A percentile compares a stretch with the other conserved stretches of the same genome.
Conservation (phyloP, 805 yeast species). For the Candida sphagnicola region DNA sequence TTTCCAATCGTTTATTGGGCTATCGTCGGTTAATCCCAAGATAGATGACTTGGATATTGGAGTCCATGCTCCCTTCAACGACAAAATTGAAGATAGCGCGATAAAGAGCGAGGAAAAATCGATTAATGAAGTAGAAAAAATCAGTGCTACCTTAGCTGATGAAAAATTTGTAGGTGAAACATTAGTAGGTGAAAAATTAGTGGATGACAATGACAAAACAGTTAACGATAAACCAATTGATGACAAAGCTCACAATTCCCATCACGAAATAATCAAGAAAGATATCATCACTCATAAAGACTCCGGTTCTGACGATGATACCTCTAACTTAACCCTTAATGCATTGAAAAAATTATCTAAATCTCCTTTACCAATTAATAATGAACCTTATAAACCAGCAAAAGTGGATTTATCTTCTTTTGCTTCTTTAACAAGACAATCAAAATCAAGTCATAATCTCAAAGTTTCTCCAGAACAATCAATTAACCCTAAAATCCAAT, state of each 20-base stretch:
- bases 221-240: neutral
- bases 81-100: slow-evolving; percentile 7
- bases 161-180: too few species aligned
- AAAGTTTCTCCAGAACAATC: neutral
- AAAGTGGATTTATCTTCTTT: slow-evolving; percentile 42
- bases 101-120: neutral
- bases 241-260: neutral
- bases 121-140: too few species aligned
- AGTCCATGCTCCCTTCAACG: slow-evolving; percentile 36
- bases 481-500: slow-evolving; percentile 6
- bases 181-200: too few species aligned
- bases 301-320: slow-evolving; percentile 25
- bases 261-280: neutral
- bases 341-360: slow-evolving; percentile 41
- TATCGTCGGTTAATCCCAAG: slow-evolving; percentile 28
- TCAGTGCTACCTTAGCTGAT: too few species aligned
- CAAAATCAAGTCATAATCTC: slow-evolving; percentile 14
- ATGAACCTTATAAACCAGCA: slow-evolving; percentile 43
- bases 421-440: slow-evolving; percentile 43
- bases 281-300: neutral
- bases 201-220: too few species aligned
- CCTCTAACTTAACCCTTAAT: slow-evolving; percentile 35
- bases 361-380: slow-evolving; percentile 36
- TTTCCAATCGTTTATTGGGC: slow-evolving; percentile 41
- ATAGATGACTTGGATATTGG: slow-evolving; percentile 38